Evolutionary conservation across 805 yeast species (phyloP), one percentile per base, ranked within the genome.

Genomic region (Lipomyces sp.): DNA sequence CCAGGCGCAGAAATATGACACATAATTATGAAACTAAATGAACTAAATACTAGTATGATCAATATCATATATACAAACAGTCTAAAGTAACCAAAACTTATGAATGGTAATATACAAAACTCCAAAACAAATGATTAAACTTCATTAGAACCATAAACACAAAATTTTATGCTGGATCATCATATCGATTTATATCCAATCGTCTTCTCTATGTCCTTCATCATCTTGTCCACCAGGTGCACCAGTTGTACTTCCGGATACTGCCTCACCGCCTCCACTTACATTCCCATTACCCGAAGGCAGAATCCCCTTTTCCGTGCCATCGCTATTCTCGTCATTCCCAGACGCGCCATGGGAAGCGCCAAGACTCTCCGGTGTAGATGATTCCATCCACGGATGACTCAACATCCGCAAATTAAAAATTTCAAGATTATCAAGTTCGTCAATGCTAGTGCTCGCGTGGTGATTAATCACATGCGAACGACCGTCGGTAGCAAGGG

Each of bases 381-480:
- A 53, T 15, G 67, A 32, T 24, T 67, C 71, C 57, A 60, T 53
- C 71, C 71, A 68, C 3, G 62, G 61, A 51, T 68, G 71, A 13
- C 63, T 54, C 55, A 68, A 32, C 71, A 68, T 68, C 15, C 70
- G 62, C 54, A 69, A 37, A 30, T 68, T 66, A 48, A 68, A 66
- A 48, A 68, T 59, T 45, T 68, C 71, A 29, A 68, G 48, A 45
- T 60, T 62, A 51, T 66, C 69, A 11, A 60, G 59, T 34, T 65
- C 70, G 39, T 64, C 71, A 3, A 53, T 59, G 8, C 63, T 62
- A 13, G 67, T 58, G 35, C 63, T 57, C n/a, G 64, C 70, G 50
- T 60, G 64, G 51, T 66, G 64, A 59, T 64, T 54, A n/a, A 67
- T 64, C 30, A 64, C 70, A 50, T 64, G 68, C 18, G 69, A 57